A percentile compares a stretch with the other conserved stretches of the same genome.
Evolutionary conservation across 2,329 filamentous ascomycete genomes (phyloP).

Genomic region (Fusarium sp.): DNA sequence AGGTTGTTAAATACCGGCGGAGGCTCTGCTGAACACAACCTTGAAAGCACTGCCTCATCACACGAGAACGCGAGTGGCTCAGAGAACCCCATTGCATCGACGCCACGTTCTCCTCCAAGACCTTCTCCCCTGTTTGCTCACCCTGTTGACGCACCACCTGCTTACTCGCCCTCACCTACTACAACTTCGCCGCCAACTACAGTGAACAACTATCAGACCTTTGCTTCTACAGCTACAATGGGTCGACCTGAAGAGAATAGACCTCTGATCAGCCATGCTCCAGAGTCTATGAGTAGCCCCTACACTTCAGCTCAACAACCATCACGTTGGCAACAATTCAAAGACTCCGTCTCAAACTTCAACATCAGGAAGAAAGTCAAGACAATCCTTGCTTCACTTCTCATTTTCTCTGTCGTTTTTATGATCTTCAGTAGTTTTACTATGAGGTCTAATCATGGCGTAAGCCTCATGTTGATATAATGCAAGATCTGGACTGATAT

Average conservation of each 20-base stretch:
- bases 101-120: constrained; percentile 10
- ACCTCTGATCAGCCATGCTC: constrained; percentile 53
- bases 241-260: constrained; percentile 54
- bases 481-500: neutral
- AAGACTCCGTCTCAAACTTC: constrained; percentile 26
- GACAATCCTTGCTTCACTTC: constrained; percentile 44
- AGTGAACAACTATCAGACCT: constrained; percentile 55
- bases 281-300: constrained; percentile 57
- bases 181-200: constrained; percentile 47
- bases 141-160: constrained; percentile 57
- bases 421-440: constrained; percentile 41
- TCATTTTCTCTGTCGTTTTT: constrained; percentile 47
- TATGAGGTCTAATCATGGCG: constrained; percentile 35
- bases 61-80: neutral
- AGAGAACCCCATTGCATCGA: neutral
- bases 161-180: constrained; percentile 57
- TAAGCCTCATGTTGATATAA: constrained; percentile 28
- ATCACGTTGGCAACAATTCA: constrained; percentile 45
- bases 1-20: constrained; percentile 41
- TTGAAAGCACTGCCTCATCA: neutral
- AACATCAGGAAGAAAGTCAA: constrained; percentile 43
- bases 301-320: constrained; percentile 33
- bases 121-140: constrained; percentile 25
- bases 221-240: constrained; percentile 51
- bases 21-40: neutral